These are phyloP conservation scores for Camellia lanceoleosa DNA, from an alignment of 148 eudicot species.

Conservation along the genomic window DNA sequence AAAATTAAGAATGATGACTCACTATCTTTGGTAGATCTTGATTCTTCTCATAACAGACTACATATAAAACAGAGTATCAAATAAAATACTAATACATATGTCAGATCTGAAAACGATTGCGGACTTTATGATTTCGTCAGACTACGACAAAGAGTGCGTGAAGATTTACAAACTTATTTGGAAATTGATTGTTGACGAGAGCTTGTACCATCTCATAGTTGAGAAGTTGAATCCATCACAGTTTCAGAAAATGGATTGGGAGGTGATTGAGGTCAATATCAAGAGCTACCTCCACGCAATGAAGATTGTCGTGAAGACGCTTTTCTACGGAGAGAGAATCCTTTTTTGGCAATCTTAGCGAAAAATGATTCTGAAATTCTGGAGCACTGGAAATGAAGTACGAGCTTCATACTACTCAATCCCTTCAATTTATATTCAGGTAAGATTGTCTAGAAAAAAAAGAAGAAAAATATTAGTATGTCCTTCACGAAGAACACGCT, in stretches of 20 bases:
- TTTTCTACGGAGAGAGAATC: slow-evolving; percentile 57
- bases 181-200: slow-evolving; percentile 48
- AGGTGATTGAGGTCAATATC: slow-evolving; percentile 38
- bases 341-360: slow-evolving; percentile 34
- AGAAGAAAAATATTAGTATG: no score
- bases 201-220: slow-evolving; percentile 40
- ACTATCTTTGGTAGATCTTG: no score
- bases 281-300: slow-evolving; percentile 46
- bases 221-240: slow-evolving; percentile 29
- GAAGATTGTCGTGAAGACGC: slow-evolving; percentile 35
- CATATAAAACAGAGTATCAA: no score
- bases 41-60: no score
- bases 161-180: slow-evolving; percentile 50
- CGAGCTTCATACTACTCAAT: no score
- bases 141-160: slow-evolving; percentile 64
- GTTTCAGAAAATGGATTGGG: slow-evolving; percentile 58
- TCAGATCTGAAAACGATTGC: slow-evolving; percentile 58
- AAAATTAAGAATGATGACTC: no score
- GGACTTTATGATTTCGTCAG: slow-evolving; percentile 63
- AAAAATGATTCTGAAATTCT: no score
- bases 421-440: no score
- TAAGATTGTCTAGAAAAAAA: no score
- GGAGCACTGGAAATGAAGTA: no score
- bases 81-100: slow-evolving; percentile 7
- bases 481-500: no score